phyloP scores from a whole-genome alignment of 805 yeast species.

The Ogataea pignaliae region DNA sequence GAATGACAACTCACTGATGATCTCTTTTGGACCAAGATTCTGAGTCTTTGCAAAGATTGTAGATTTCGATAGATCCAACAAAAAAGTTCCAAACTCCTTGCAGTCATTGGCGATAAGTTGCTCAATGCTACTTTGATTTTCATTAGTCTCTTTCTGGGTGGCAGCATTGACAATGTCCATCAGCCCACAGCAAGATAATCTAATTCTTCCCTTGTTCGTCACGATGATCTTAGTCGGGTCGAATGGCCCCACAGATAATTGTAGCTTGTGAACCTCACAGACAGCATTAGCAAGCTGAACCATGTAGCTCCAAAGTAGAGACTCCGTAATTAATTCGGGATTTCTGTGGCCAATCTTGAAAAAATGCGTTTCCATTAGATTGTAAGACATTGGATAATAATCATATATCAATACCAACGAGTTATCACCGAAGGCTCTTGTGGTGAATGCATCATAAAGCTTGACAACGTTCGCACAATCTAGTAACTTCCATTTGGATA shows the following conservation, averaged over 20 bases:
- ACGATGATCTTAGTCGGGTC: slow-evolving; percentile 68
- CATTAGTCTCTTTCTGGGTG: slow-evolving; percentile 29
- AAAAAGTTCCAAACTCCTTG: slow-evolving; percentile 50
- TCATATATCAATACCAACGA: slow-evolving; percentile 79
- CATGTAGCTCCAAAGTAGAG: slow-evolving; percentile 68
- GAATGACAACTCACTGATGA: slow-evolving; percentile 30
- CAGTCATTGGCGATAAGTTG: slow-evolving; percentile 45
- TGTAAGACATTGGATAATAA: slow-evolving; percentile 71
- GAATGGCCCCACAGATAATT: slow-evolving; percentile 57
- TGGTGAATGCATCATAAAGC: slow-evolving; percentile 78
- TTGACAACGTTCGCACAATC: slow-evolving; percentile 57
- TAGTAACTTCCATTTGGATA: slow-evolving; percentile 64
- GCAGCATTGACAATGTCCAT: slow-evolving; percentile 53
- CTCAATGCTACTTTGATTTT: slow-evolving; percentile 11
- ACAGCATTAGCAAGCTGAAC: slow-evolving; percentile 73
- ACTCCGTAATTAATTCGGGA: slow-evolving; percentile 55
- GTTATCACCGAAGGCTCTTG: slow-evolving; percentile 77
- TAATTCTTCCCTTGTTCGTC: slow-evolving; percentile 65
- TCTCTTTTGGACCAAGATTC: slow-evolving; percentile 14
- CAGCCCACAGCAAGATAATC: slow-evolving; percentile 68
- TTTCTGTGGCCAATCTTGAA: slow-evolving; percentile 34
- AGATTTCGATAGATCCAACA: slow-evolving; percentile 49
- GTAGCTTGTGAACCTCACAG: slow-evolving; percentile 58
- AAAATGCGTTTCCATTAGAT: slow-evolving; percentile 67
- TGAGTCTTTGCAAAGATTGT: slow-evolving; percentile 22